A percentile compares a stretch with the other conserved stretches of the same genome.
These are phyloP conservation scores for Pholiota conissans DNA, from an alignment of 768 basidiomycete species.

Conservation along the genomic window DNA sequence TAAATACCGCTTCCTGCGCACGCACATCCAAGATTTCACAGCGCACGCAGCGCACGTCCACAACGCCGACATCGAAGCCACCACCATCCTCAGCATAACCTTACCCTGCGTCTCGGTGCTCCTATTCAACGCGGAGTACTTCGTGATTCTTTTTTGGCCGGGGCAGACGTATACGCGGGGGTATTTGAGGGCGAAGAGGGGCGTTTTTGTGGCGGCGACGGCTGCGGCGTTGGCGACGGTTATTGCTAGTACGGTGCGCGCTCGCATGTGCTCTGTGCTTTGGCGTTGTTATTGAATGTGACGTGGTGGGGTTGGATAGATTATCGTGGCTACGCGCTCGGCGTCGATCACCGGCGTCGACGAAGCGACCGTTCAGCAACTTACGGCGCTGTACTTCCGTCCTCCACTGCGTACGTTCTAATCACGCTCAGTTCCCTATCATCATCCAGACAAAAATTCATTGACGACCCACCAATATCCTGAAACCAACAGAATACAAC, in stretches of 20 bases:
- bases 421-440: not conserved
- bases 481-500: slow-evolving; percentile 24
- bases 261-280: too few species aligned
- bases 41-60: slow-evolving; percentile 25
- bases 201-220: slow-evolving; percentile 21
- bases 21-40: slow-evolving; percentile 25
- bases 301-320: slow-evolving; percentile 10
- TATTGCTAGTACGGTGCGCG: slow-evolving; percentile 30
- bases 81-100: slow-evolving; percentile 30
- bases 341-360: slow-evolving; percentile 29
- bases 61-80: slow-evolving; percentile 32
- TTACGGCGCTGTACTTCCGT: slow-evolving; percentile 23
- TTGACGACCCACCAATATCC: not conserved
- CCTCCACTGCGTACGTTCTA: slow-evolving; percentile 30
- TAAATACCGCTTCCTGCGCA: slow-evolving; percentile 33
- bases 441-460: not conserved
- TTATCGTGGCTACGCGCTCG: slow-evolving; percentile 27
- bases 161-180: slow-evolving; percentile 26
- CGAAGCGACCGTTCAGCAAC: slow-evolving; percentile 15
- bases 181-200: slow-evolving; percentile 24
- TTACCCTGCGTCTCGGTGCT: slow-evolving; percentile 32
- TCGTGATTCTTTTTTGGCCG: slow-evolving; percentile 36
- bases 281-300: slow-evolving; percentile 13
- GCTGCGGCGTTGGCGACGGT: slow-evolving; percentile 27
- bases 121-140: slow-evolving; percentile 34